phyloP scores from a whole-genome alignment of 2,329 filamentous ascomycete species.

The Beauveria medogensis region DNA sequence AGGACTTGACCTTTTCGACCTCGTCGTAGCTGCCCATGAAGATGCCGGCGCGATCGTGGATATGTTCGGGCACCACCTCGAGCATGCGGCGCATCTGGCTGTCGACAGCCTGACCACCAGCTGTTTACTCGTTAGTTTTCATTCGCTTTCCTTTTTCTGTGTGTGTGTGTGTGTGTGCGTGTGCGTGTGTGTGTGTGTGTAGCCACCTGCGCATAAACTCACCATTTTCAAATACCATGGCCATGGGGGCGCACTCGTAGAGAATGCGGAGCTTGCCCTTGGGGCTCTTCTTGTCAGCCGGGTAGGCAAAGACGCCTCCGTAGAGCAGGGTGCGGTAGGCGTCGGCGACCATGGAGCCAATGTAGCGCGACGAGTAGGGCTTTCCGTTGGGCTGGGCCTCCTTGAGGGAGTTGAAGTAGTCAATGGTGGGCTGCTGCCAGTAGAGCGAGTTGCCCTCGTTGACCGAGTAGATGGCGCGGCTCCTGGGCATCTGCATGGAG shows the following conservation, averaged over 20 bases:
- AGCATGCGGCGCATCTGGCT: constrained; percentile 88
- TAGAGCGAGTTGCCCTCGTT: constrained; percentile 98
- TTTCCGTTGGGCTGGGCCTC: constrained; percentile 65
- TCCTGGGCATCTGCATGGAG: constrained; percentile 77
- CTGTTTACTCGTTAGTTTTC: constrained; percentile 34
- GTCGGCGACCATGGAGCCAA: constrained; percentile 96
- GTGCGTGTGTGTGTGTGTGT: no score
- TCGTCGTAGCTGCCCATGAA: constrained; percentile 94
- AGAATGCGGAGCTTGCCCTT: constrained; percentile 97
- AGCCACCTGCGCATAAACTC: constrained; percentile 26
- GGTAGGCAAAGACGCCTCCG: constrained; percentile 95
- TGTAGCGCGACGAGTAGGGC: constrained; percentile 92
- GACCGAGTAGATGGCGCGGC: constrained; percentile 86
- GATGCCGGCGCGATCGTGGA: constrained; percentile 92
- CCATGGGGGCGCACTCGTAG: constrained; percentile 99
- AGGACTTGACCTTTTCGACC: constrained; percentile 87
- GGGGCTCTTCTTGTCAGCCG: constrained; percentile 93
- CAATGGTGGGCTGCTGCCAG: constrained; percentile 82
- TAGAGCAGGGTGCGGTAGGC: constrained; percentile 94
- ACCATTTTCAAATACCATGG: constrained; percentile 98
- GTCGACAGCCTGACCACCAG: constrained; percentile 86
- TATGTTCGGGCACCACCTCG: constrained; percentile 78
- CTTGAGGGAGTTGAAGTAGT: constrained; percentile 88
- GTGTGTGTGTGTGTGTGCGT: no score
- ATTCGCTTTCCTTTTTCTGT: neutral